Conservation (phyloP, 2,329 filamentous ascomycete genomes). For the Aureobasidium pullulans region DNA sequence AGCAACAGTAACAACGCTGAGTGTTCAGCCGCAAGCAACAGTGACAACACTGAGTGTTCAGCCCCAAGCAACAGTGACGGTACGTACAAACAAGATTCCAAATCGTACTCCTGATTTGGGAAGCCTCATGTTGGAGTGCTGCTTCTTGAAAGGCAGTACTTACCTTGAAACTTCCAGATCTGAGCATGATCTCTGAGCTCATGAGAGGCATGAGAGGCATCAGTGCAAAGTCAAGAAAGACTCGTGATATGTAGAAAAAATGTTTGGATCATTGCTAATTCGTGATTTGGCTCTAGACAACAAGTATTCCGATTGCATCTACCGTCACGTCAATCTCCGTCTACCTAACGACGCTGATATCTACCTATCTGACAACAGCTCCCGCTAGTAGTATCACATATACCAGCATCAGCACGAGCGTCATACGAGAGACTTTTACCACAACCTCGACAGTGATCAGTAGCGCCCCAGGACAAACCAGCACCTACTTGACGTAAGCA, state of each 20-base stretch:
- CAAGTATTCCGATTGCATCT: not conserved
- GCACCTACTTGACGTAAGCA: not conserved
- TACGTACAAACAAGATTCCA: too few species aligned
- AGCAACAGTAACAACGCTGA: not conserved
- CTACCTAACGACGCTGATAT: not conserved
- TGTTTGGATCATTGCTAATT: not conserved
- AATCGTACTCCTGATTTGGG: not conserved
- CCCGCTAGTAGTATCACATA: not conserved
- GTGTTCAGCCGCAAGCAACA: not conserved
- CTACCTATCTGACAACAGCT: not conserved
- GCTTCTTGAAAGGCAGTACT: too few species aligned
- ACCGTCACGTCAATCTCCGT: not conserved
- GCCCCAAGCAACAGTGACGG: not conserved
- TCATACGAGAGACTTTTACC: not conserved
- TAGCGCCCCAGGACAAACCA: not conserved
- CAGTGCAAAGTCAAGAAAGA: too few species aligned
- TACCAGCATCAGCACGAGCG: not conserved
- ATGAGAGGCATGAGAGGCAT: too few species aligned
- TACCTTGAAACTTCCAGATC: too few species aligned
- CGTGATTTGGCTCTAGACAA: not conserved
- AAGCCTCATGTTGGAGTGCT: too few species aligned
- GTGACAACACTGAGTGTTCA: not conserved
- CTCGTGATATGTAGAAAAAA: too few species aligned
- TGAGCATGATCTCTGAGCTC: too few species aligned
- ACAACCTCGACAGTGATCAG: not conserved